Percentiles rank a stretch among this genome's conserved stretches.
Conservation (phyloP, 2,329 filamentous ascomycete genomes). For the Rhinocladiella mackenziei region DNA sequence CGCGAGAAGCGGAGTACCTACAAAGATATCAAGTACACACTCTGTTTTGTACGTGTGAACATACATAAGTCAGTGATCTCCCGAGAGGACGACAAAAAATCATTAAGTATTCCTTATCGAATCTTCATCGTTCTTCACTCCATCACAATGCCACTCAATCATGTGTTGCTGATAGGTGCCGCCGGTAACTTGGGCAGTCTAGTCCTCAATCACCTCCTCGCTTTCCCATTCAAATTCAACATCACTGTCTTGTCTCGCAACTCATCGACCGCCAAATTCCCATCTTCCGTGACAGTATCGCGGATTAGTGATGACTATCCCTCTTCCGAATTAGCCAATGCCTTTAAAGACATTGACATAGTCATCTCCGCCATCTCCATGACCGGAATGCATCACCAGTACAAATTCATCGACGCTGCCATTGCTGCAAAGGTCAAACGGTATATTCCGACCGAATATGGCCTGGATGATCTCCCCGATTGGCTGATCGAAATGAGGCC, state of each 20-base stretch:
- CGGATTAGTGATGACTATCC: slow-evolving; percentile 27
- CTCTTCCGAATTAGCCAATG: slow-evolving; percentile 8
- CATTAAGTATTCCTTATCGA: too few relatives aligned
- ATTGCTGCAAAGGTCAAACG: slow-evolving; percentile 40
- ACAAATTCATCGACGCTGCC: slow-evolving; percentile 41
- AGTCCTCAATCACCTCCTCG: background rate
- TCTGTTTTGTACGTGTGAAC: too few relatives aligned
- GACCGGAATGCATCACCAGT: slow-evolving; percentile 29
- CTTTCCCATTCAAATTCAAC: slow-evolving; percentile 1
- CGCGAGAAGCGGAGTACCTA: too few relatives aligned
- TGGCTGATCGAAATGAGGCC: slow-evolving; percentile 22
- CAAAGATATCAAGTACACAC: too few relatives aligned
- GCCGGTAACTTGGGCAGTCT: slow-evolving; percentile 3
- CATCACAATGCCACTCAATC: background rate
- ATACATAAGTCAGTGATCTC: too few relatives aligned
- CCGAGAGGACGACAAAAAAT: too few relatives aligned
- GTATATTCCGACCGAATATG: slow-evolving; percentile 40
- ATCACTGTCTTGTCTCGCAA: slow-evolving; percentile 9
- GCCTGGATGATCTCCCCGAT: slow-evolving; percentile 26
- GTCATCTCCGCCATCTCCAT: slow-evolving; percentile 23
- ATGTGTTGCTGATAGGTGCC: background rate
- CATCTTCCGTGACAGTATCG: background rate
- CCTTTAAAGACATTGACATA: slow-evolving; percentile 20
- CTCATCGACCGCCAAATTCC: slow-evolving; percentile 2
- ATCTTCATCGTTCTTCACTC: too few relatives aligned